Evolutionary conservation across 2,329 filamentous ascomycete genomes (phyloP), one percentile per base, ranked within the genome.

Genomic region (Ophiostoma triangulosporum): DNA sequence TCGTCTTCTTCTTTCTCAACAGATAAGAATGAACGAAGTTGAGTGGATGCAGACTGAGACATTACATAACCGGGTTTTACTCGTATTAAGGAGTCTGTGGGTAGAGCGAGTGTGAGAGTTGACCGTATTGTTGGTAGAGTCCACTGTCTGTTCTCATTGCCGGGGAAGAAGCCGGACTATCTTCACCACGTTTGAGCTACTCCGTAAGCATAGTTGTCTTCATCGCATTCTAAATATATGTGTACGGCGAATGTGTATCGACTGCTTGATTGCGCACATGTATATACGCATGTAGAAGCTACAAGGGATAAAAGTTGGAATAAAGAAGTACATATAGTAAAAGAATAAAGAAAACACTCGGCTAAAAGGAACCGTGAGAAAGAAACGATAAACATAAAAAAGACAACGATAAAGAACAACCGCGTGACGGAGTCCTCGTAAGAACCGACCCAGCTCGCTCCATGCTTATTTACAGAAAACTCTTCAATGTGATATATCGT

Each of bases 61-160:
- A 43, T 24, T 24, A 2, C 20, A 22, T 24, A 43, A 43, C 38
- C 29, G 29, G 22, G 38, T 12, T 24, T 43, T 24, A 38, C 20
- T 38, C n/a, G 22, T 24, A 43, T 38, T 38, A 43, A 43, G 38
- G 38, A 43, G 38, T 14, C 38, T 43, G 38, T 43, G 38, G 38
- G 20, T 43, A n/a, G n/a, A n/a, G n/a, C n/a, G 20, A 24, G 38
- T 24, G 4, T 20, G 33, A 38, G 35, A 38, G 22, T 24, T 15
- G 43, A 31, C 22, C 22, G 40, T 26, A 27, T 17, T 12, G 43
- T 7, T 29, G 43, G 43, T 46, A 27, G 14, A 46, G 43, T 29
- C 43, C 43, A 29, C 43, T 46, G 43, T 46, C 43, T 46, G 43
- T 46, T 46, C 43, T 29, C 43, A 45, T 26, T 45, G 24, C 40